Base-by-base conservation (phyloP, 2,329 filamentous ascomycete species). In the Penicillium sp. region DNA sequence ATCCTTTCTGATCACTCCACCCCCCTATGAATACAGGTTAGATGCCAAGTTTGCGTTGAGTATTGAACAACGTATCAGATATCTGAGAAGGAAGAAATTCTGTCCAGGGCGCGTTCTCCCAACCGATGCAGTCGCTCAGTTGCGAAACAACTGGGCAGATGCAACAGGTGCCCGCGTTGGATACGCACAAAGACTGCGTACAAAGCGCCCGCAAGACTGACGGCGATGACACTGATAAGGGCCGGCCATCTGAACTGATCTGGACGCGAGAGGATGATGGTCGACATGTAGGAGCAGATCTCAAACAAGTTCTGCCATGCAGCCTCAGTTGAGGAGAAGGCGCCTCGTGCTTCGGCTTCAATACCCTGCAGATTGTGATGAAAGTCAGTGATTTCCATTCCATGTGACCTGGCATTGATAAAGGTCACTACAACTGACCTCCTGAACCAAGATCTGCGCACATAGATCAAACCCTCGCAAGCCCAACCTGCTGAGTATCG, bases 271-370 rank as follows among this genome's bases (percentile, higher is more conserved):
- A 85, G 89, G 4, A 87, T 67, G 55, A 89, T 84, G 0, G 88
- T 91, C 1, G 81, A 79, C 0, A 79, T 78, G 66, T 84, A 90
- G 0, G 87, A 85, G 1, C 85, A 73, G 40, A 90, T 78, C 70
- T 90, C 88, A 61, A 89, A 90, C 0, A 82, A 59, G 58, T 87
- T 90, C 68, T 91, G 88, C 44, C 85, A 80, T 0, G 84, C 80
- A 1, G 85, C 81, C 71, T 91, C 89, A n/a, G 84, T 79, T 0
- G 86, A 78, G 0, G 87, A 89, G 64, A 91, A 91, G 0, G 80
- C 75, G 1, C 87, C 88, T 22, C 89, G 82, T 39, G 78, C 70
- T 9, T 77, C 74, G 2, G 76, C 71, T 52, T 83, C 79, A 27
- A 87, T 82, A 47, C 83, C 81, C 82, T 84, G 50, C 35, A 6